phyloP scores from a whole-genome alignment of 345 rosid genomes.

The Heritiera fomes region DNA sequence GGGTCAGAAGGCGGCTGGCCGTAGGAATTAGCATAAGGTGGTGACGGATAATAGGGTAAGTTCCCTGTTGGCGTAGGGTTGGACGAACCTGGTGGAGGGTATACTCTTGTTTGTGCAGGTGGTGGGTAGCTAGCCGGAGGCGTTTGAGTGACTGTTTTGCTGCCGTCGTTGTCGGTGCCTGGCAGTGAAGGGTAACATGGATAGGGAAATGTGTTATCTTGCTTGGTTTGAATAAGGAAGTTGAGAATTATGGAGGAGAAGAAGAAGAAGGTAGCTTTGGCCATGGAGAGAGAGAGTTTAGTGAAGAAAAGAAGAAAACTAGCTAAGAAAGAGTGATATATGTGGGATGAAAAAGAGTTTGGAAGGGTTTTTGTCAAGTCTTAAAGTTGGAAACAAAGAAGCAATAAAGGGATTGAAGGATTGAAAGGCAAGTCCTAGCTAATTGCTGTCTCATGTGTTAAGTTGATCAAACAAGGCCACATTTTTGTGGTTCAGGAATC shows the following conservation, averaged over 20 bases:
- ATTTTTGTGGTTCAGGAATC: not conserved
- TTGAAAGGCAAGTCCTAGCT: slow-evolving; percentile 28
- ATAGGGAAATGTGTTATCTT: slow-evolving; percentile 68
- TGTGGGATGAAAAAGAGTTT: not conserved
- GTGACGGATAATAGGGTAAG: slow-evolving; percentile 54
- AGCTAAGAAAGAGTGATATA: not conserved
- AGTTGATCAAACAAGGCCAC: not conserved
- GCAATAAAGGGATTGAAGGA: not conserved
- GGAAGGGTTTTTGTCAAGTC: not conserved
- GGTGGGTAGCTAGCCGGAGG: slow-evolving; percentile 41
- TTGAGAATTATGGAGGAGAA: slow-evolving; percentile 29
- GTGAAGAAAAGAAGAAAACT: not conserved
- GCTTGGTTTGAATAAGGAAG: slow-evolving; percentile 30
- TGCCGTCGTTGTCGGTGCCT: slow-evolving; percentile 33
- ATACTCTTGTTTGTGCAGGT: slow-evolving; percentile 33
- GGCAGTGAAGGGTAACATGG: slow-evolving; percentile 89
- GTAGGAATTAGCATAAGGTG: slow-evolving; percentile 35
- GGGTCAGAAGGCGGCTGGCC: slow-evolving; percentile 85
- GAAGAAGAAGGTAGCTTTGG: slow-evolving; percentile 32
- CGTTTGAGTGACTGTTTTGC: slow-evolving; percentile 24
- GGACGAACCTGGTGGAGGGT: slow-evolving; percentile 48
- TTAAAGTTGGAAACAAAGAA: not conserved
- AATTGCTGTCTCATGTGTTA: not conserved
- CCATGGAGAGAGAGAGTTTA: slow-evolving; percentile 26
- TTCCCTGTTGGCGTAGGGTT: slow-evolving; percentile 54